These are phyloP conservation scores for Penicillium sp. DNA, from an alignment of 2,329 filamentous ascomycete species.

Conservation along the genomic window DNA sequence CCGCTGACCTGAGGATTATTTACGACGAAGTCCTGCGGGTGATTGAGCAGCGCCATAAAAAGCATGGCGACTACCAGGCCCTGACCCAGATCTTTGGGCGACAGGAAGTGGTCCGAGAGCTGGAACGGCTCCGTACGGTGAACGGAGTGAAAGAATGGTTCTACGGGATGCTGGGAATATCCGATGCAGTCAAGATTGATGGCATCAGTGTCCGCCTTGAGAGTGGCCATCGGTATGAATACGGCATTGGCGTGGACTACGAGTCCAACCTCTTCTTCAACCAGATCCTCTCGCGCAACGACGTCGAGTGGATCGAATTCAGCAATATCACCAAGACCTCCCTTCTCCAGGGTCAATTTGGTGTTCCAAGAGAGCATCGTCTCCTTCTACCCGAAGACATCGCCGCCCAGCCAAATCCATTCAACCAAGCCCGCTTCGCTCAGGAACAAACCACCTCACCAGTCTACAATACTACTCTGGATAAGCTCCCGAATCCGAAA, in stretches of 20 bases:
- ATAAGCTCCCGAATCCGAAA: slow-evolving; percentile 46
- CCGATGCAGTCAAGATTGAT: slow-evolving; percentile 42
- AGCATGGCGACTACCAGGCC: slow-evolving; percentile 49
- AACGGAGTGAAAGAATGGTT: slow-evolving; percentile 45
- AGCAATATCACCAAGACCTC: slow-evolving; percentile 44
- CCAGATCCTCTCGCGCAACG: slow-evolving; percentile 43
- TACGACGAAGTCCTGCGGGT: slow-evolving; percentile 51
- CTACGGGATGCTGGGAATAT: slow-evolving; percentile 43
- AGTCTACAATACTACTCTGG: slow-evolving; percentile 44
- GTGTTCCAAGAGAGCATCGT: slow-evolving; percentile 43
- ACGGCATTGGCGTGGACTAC: slow-evolving; percentile 57
- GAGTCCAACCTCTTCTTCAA: slow-evolving; percentile 55
- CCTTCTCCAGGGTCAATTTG: slow-evolving; percentile 39
- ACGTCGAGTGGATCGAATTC: slow-evolving; percentile 49
- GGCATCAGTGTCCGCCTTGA: slow-evolving; percentile 40
- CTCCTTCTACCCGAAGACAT: slow-evolving; percentile 46
- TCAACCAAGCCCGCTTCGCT: slow-evolving; percentile 36
- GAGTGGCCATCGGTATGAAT: slow-evolving; percentile 51
- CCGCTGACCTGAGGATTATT: slow-evolving; percentile 52
- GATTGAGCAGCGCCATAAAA: slow-evolving; percentile 37
- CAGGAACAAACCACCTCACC: slow-evolving; percentile 36
- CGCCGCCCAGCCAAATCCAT: slow-evolving; percentile 37
- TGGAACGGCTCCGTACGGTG: slow-evolving; percentile 40
- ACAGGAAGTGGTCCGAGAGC: slow-evolving; percentile 56
- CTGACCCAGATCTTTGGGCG: slow-evolving; percentile 57